Evolutionary conservation across 1,284 basidiomycete species (phyloP).

Genomic region (Naganishia albida): DNA sequence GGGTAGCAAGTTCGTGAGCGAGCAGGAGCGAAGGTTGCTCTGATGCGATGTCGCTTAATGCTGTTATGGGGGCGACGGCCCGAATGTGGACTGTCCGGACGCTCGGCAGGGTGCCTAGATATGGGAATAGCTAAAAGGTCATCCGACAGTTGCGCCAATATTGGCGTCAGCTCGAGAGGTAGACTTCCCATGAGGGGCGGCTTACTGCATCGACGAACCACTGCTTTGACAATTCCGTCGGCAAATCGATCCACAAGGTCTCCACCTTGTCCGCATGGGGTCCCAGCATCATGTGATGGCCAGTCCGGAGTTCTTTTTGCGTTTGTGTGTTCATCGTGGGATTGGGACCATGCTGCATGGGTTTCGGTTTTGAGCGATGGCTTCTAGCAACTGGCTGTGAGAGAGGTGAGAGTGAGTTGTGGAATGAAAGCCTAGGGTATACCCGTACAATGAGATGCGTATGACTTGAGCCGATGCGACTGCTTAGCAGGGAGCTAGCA

Average conservation of each 20-base stretch:
- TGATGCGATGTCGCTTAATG: background rate
- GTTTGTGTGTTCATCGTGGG: too few species aligned
- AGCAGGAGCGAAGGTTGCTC: constrained; percentile 10
- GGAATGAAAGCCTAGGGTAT: too few species aligned
- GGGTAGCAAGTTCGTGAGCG: constrained; percentile 9
- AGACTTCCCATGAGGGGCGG: background rate
- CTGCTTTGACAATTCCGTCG: constrained; percentile 2
- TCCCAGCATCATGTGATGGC: too few species aligned
- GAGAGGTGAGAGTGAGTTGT: too few species aligned
- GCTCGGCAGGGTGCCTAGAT: background rate
- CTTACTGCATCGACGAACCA: constrained; percentile 18
- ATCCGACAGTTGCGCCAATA: background rate
- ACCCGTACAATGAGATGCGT: too few species aligned
- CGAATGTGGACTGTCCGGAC: constrained; percentile 11
- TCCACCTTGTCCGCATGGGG: too few species aligned
- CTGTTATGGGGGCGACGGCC: background rate
- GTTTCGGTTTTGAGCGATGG: too few species aligned
- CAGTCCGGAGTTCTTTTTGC: too few species aligned
- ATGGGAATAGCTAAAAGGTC: constrained; percentile 1
- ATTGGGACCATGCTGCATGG: too few species aligned
- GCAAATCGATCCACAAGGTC: constrained; percentile 3
- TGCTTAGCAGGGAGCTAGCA: too few species aligned
- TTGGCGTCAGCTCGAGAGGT: background rate
- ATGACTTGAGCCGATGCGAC: too few species aligned
- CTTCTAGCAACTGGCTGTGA: too few species aligned